phyloP scores from a whole-genome alignment of 78 protist species.

The Bodo saltans region DNA sequence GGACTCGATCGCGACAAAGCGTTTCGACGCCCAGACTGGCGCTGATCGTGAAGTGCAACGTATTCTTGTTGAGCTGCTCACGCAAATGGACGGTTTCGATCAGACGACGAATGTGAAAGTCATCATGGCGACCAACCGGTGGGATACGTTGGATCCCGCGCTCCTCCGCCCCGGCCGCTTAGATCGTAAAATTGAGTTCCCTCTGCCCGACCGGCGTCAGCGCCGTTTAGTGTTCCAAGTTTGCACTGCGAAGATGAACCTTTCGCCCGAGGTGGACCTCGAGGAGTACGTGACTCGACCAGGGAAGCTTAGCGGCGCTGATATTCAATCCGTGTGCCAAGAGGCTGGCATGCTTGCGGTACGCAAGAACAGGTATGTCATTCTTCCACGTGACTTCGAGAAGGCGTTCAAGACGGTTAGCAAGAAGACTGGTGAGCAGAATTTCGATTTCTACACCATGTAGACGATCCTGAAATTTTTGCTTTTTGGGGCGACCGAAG shows the following conservation, averaged over 20 bases:
- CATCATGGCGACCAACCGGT: conserved; percentile 99
- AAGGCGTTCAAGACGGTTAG: conserved; percentile 79
- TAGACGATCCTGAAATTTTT: too few relatives aligned
- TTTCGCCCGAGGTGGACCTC: conserved; percentile 98
- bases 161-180: conserved; percentile 99
- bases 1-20: conserved; percentile 97
- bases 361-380: conserved; percentile 95
- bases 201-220: conserved; percentile 97
- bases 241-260: conserved; percentile 92
- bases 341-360: conserved; percentile 99
- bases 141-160: conserved; percentile 99
- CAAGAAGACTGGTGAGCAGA: conserved; percentile 32
- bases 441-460: conserved; percentile 46
- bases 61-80: conserved; percentile 96
- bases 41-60: conserved; percentile 99
- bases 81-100: conserved; percentile 99
- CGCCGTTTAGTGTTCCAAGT: conserved; percentile 96
- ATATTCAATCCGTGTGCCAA: conserved; percentile 94
- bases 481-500: too few relatives aligned
- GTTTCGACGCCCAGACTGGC: conserved; percentile 96
- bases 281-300: conserved; percentile 84
- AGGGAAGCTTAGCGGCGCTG: conserved; percentile 85
- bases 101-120: conserved; percentile 96
- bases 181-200: conserved; percentile 95
- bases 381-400: conserved; percentile 96